Percentiles rank a stretch among this genome's conserved stretches.
Evolutionary conservation across 2,329 filamentous ascomycete species (phyloP).

Genomic region (Cladophialophora chaetospira): DNA sequence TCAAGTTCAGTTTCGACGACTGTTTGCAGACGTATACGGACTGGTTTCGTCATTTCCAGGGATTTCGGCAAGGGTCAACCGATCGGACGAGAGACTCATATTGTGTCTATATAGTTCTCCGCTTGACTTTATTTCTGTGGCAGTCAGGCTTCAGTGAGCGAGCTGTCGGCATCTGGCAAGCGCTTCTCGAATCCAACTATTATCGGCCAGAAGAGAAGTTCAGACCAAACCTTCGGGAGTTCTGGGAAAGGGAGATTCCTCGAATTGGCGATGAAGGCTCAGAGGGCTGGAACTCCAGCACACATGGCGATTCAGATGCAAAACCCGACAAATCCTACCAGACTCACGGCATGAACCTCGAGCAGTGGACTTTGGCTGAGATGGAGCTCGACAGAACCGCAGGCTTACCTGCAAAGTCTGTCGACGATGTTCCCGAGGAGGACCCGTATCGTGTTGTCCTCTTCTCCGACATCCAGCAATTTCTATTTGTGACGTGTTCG

Average conservation of each 20-base stretch:
- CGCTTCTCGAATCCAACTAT: constrained; percentile 70
- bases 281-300: constrained; percentile 63
- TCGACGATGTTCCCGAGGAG: constrained; percentile 73
- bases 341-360: constrained; percentile 36
- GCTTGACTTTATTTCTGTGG: constrained; percentile 71
- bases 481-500: constrained; percentile 51
- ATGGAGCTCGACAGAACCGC: constrained; percentile 27
- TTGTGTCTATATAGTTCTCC: constrained; percentile 71
- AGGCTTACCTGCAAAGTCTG: constrained; percentile 66
- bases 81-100: constrained; percentile 38
- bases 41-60: constrained; percentile 53
- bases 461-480: constrained; percentile 70
- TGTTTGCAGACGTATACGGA: constrained; percentile 62
- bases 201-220: constrained; percentile 51
- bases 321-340: constrained; percentile 34
- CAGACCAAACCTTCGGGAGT: constrained; percentile 61
- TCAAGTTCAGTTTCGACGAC: constrained; percentile 67
- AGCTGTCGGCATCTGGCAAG: constrained; percentile 81
- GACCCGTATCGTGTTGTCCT: constrained; percentile 83
- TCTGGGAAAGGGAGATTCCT: constrained; percentile 83
- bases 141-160: constrained; percentile 79
- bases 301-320: constrained; percentile 17
- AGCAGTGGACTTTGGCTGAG: constrained; percentile 30
- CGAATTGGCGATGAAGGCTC: constrained; percentile 75
- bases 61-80: background rate